Evolutionary conservation across 768 basidiomycete genomes (phyloP).

Genomic region (Hygrophorus pudorinus): DNA sequence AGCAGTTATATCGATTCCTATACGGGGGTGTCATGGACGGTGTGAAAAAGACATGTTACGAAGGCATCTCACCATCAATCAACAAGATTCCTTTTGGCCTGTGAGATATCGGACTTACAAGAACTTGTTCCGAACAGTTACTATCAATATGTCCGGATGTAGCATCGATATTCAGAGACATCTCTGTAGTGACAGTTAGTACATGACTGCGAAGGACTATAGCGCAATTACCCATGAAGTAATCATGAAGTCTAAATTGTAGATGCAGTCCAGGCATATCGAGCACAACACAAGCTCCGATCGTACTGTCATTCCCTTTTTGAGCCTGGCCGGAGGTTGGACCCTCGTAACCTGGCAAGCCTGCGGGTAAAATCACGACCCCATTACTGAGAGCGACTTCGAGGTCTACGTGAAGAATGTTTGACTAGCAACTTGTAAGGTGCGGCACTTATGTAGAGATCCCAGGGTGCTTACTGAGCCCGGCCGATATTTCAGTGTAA

Average conservation of each 20-base stretch:
- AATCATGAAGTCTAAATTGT: slow-evolving; percentile 72
- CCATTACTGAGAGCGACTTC: slow-evolving; percentile 41
- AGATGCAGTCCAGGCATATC: slow-evolving; percentile 62
- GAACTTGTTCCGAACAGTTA: slow-evolving; percentile 35
- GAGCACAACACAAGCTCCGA: slow-evolving; percentile 48
- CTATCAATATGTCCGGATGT: slow-evolving; percentile 41
- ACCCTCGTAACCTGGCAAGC: slow-evolving; percentile 52
- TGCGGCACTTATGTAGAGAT: not conserved
- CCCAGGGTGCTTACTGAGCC: slow-evolving; percentile 46
- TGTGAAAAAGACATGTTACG: not conserved
- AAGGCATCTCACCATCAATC: slow-evolving; percentile 29
- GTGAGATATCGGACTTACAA: slow-evolving; percentile 10
- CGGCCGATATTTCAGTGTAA: slow-evolving; percentile 68
- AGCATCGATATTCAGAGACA: slow-evolving; percentile 65
- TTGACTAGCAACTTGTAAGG: slow-evolving; percentile 41
- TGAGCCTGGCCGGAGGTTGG: slow-evolving; percentile 14
- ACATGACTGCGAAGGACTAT: not conserved
- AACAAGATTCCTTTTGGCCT: slow-evolving; percentile 32
- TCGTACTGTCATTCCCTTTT: slow-evolving; percentile 21
- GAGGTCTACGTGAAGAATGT: slow-evolving; percentile 71
- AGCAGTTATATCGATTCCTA: slow-evolving; percentile 71
- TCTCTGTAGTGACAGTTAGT: slow-evolving; percentile 35
- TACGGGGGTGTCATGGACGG: not conserved
- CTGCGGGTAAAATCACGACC: slow-evolving; percentile 54
- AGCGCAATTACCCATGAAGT: slow-evolving; percentile 62